These are phyloP conservation scores for Colletotrichum tropicicola DNA, from an alignment of 2,329 filamentous ascomycete genomes.

Conservation along the genomic window DNA sequence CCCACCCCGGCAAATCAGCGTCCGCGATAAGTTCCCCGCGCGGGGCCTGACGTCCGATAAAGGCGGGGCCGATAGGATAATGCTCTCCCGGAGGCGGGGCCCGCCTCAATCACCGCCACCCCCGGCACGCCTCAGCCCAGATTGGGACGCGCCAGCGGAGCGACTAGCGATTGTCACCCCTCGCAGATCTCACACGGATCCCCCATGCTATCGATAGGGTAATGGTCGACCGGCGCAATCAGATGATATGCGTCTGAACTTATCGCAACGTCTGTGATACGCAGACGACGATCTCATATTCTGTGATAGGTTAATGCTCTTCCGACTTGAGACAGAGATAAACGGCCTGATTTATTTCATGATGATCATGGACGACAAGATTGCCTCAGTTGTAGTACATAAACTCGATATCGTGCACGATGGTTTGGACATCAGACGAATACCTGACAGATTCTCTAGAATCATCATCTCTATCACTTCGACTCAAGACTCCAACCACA, in stretches of 20 bases:
- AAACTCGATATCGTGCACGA: not conserved
- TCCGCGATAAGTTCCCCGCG: constrained; percentile 6
- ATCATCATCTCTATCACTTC: not conserved
- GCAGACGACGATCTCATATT: not conserved
- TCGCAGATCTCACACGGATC: not conserved
- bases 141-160: not conserved
- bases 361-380: not conserved
- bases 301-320: not conserved
- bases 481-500: not conserved
- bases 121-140: not conserved
- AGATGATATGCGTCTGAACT: not conserved
- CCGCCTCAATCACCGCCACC: not conserved
- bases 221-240: not conserved
- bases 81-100: not conserved
- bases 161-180: not conserved
- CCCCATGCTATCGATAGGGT: not conserved
- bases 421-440: constrained; percentile 2
- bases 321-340: not conserved
- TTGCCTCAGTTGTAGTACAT: not conserved
- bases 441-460: not conserved
- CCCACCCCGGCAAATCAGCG: not conserved
- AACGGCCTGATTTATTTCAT: not conserved
- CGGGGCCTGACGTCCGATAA: not conserved
- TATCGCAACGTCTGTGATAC: not conserved
- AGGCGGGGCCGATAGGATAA: constrained; percentile 14